phyloP scores from a whole-genome alignment of 2,329 filamentous ascomycete species.

The Lomentospora prolificans region DNA sequence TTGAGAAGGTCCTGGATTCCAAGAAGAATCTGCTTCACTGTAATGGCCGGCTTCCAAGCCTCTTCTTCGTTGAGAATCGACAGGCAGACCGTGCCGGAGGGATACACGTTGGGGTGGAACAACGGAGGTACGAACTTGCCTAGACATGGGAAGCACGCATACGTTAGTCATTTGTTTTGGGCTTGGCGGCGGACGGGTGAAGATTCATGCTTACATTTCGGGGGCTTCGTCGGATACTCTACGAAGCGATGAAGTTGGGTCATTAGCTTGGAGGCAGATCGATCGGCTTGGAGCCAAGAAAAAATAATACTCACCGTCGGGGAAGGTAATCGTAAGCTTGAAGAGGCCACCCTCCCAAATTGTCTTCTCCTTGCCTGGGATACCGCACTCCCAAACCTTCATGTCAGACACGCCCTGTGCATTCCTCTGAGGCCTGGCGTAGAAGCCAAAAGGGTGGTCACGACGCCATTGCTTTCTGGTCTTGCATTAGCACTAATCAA shows the following conservation, averaged over 20 bases:
- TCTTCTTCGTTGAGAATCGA: conserved; percentile 98
- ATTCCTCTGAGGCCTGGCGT: conserved; percentile 76
- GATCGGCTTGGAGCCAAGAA: neutral
- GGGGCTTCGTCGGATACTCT: conserved; percentile 98
- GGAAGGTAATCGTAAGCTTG: conserved; percentile 86
- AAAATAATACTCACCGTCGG: conserved; percentile 61
- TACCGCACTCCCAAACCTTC: conserved; percentile 93
- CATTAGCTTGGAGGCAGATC: neutral
- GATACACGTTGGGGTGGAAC: conserved; percentile 98
- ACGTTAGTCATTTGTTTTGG: neutral
- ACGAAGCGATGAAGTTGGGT: conserved; percentile 10
- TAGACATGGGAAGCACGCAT: conserved; percentile 24
- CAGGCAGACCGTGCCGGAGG: conserved; percentile 92
- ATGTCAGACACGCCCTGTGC: conserved; percentile 75
- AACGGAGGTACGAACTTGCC: conserved; percentile 94
- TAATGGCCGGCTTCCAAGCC: conserved; percentile 97
- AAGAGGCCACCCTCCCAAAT: conserved; percentile 97
- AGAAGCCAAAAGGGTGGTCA: conserved; percentile 97
- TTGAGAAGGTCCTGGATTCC: conserved; percentile 94
- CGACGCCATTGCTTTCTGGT: conserved; percentile 88
- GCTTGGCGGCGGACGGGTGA: neutral
- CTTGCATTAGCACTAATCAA: conserved; percentile 14
- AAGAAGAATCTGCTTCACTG: conserved; percentile 92
- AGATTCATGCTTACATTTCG: conserved; percentile 68
- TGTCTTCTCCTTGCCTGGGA: conserved; percentile 93